A percentile compares a stretch with the other conserved stretches of the same genome.
Conservation (phyloP, 345 rosid species). For the Moricandia arvensis region DNA sequence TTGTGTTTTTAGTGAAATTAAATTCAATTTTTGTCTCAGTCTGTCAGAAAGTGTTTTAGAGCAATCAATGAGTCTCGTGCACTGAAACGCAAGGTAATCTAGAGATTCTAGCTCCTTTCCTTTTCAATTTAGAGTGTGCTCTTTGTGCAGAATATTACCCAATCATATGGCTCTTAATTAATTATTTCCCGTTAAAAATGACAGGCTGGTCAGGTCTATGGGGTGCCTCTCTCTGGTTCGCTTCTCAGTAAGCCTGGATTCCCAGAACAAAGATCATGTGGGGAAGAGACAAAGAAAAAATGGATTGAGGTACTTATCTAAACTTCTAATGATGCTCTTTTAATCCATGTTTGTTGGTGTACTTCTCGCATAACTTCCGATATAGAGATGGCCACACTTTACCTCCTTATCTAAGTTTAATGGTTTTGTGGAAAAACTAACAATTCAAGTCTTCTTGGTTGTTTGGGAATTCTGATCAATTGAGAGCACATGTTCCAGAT, state of each 20-base stretch:
- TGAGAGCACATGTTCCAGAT: neutral
- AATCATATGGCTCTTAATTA: neutral
- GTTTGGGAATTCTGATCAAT: neutral
- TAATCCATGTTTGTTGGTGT: neutral
- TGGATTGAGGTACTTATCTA: slow-evolving; percentile 80
- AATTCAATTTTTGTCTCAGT: slow-evolving; percentile 40
- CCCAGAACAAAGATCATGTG: slow-evolving; percentile 76
- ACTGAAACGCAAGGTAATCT: slow-evolving; percentile 85
- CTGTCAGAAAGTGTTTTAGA: slow-evolving; percentile 77
- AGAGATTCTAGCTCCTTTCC: slow-evolving; percentile 18
- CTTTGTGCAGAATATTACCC: slow-evolving; percentile 6
- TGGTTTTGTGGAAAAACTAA: neutral
- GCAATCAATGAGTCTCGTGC: slow-evolving; percentile 97
- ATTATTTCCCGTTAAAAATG: slow-evolving; percentile 11
- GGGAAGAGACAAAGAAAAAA: slow-evolving; percentile 82
- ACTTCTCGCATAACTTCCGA: neutral
- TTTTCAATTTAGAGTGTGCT: slow-evolving; percentile 2
- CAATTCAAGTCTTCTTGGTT: slow-evolving; percentile 1
- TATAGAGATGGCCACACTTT: neutral
- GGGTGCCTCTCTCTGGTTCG: slow-evolving; percentile 81
- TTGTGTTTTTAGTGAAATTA: slow-evolving; percentile 4
- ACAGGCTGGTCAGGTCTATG: slow-evolving; percentile 98
- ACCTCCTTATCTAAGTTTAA: neutral
- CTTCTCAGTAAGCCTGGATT: slow-evolving; percentile 74
- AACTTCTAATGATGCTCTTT: slow-evolving; percentile 3